These are phyloP conservation scores for Pseudozyma pruni DNA, from an alignment of 1,284 basidiomycete genomes.

Conservation along the genomic window DNA sequence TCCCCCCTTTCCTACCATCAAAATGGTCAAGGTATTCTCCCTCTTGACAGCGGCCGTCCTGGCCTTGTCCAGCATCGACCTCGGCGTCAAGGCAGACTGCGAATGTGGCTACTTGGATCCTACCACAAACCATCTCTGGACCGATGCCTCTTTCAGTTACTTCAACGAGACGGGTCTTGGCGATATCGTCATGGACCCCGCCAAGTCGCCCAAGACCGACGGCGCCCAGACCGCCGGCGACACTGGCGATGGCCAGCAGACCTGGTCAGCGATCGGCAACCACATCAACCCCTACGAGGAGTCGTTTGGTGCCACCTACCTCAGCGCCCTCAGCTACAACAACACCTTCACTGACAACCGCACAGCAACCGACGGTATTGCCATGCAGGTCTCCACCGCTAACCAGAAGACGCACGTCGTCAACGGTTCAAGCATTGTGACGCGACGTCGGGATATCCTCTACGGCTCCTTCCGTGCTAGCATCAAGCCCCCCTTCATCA, in stretches of 20 bases:
- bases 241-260: slow-evolving; percentile 44
- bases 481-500: slow-evolving; percentile 46
- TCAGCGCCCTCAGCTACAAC: slow-evolving; percentile 47
- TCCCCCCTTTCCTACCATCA: background rate
- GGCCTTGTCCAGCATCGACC: slow-evolving; percentile 26
- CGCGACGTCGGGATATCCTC: slow-evolving; percentile 57
- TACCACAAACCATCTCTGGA: slow-evolving; percentile 54
- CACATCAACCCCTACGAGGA: slow-evolving; percentile 54
- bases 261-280: slow-evolving; percentile 49
- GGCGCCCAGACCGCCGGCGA: slow-evolving; percentile 33
- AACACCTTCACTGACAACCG: slow-evolving; percentile 49
- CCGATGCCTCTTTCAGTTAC: slow-evolving; percentile 57
- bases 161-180: slow-evolving; percentile 57
- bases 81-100: slow-evolving; percentile 39
- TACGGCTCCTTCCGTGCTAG: slow-evolving; percentile 55
- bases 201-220: slow-evolving; percentile 35
- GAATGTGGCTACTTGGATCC: slow-evolving; percentile 61
- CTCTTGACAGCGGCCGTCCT: slow-evolving; percentile 23
- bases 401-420: slow-evolving; percentile 42
- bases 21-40: slow-evolving; percentile 27
- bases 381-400: slow-evolving; percentile 47
- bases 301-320: slow-evolving; percentile 49
- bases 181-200: slow-evolving; percentile 48
- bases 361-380: slow-evolving; percentile 32
- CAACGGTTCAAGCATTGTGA: slow-evolving; percentile 47